These are phyloP conservation scores for Heracleum sosnowskyi DNA, from an alignment of 129 eudicot genomes.

Conservation along the genomic window DNA sequence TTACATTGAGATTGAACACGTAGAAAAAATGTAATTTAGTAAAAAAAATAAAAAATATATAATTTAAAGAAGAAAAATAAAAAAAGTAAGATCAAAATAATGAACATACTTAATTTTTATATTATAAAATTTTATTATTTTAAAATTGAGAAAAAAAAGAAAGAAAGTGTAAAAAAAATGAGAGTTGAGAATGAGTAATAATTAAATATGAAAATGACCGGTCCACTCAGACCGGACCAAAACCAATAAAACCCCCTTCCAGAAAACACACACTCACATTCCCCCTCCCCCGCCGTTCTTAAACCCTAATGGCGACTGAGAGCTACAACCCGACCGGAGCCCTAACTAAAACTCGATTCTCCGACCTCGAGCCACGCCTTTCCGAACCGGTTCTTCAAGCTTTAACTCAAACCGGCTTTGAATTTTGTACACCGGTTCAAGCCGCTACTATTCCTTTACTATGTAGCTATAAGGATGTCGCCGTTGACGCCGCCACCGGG, in stretches of 20 bases:
- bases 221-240: neutral
- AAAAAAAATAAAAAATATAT: too few relatives aligned
- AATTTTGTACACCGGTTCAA: constrained; percentile 91
- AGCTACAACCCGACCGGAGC: constrained; percentile 58
- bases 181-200: too few relatives aligned
- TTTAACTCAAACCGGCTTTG: constrained; percentile 43
- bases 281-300: neutral
- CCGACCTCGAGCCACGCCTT: constrained; percentile 71
- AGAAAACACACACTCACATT: neutral
- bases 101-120: too few relatives aligned
- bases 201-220: too few relatives aligned
- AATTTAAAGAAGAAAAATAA: too few relatives aligned
- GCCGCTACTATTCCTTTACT: constrained; percentile 88
- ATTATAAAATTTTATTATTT: too few relatives aligned
- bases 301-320: constrained; percentile 13
- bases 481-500: constrained; percentile 99
- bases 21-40: too few relatives aligned
- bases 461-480: constrained; percentile 78
- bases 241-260: neutral
- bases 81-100: too few relatives aligned
- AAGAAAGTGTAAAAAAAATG: too few relatives aligned
- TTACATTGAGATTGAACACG: too few relatives aligned
- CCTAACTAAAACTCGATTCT: constrained; percentile 65
- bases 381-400: constrained; percentile 62
- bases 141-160: too few relatives aligned